Percentiles rank a stretch among this genome's conserved stretches.
Conservation (phyloP, 1,284 basidiomycete species). For the Singerocomus inundabilis region DNA sequence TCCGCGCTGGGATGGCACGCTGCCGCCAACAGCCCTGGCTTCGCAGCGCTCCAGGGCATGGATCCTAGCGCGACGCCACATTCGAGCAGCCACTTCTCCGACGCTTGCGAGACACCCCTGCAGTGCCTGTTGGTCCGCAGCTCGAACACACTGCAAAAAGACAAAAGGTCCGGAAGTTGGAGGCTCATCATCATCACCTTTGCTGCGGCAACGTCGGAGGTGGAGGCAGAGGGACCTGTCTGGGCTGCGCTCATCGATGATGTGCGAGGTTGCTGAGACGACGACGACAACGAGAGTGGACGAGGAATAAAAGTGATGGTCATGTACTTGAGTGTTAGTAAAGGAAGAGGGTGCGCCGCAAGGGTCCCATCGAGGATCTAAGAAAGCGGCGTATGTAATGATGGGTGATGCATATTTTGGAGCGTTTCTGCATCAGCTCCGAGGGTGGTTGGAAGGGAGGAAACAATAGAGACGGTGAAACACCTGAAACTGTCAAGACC, state of each 20-base stretch:
- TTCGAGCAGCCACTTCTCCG: constrained; percentile 45
- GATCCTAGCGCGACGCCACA: constrained; percentile 22
- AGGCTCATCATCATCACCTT: constrained; percentile 43
- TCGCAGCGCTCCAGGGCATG: constrained; percentile 37
- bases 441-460: too few species aligned
- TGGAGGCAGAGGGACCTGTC: too few species aligned
- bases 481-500: too few species aligned
- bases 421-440: constrained; percentile 16
- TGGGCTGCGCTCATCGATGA: not conserved
- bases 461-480: too few species aligned
- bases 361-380: not conserved
- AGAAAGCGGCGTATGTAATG: constrained; percentile 18
- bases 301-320: too few species aligned
- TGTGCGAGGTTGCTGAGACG: not conserved
- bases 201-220: too few species aligned
- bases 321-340: too few species aligned
- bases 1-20: constrained; percentile 60
- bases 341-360: constrained; percentile 2
- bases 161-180: constrained; percentile 58
- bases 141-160: constrained; percentile 44
- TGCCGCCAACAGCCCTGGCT: constrained; percentile 52
- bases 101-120: constrained; percentile 41
- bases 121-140: constrained; percentile 55
- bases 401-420: too few species aligned
- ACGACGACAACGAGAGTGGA: too few species aligned